Base-by-base conservation (phyloP, 352 stramenopile genomes). In the Phytophthora sansomeana region DNA sequence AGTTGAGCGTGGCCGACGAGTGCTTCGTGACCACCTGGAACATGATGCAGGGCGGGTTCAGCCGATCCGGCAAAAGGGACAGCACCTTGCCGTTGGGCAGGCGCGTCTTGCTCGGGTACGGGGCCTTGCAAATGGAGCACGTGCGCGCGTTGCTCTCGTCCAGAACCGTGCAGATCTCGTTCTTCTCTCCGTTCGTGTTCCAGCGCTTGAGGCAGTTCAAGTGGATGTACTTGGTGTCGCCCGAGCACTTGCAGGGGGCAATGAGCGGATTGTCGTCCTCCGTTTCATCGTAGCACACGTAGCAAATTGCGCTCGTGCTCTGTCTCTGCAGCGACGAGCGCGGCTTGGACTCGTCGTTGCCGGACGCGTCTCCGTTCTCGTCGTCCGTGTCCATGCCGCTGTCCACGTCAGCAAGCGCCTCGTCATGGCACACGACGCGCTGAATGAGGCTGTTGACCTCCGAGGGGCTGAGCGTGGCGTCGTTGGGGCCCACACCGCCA, bases 181-280 rank as follows among this genome's bases (percentile, higher is more conserved):
- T 94, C 76, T 94, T 94, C 63, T 96, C 87, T 14, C 85, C 85
- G 61, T 96, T 96, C 14, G 85, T 96, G 77, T 98, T 97, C 93
- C 93, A 98, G 47, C 97, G 96, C 56, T 97, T 96, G 28, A 98
- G 82, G 64, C 95, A 98, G 66, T 98, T 97, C 8, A 98, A 80
- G 55, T 98, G 95, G 17, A 98, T 97, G 83, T 98, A 98, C 69
- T 97, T 96, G 36, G 95, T 98, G 72, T 98, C 95, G 16, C 95
- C 95, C 62, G 83, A 95, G 63, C 95, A 98, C 67, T 98, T 98
- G 81, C 95, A 98, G 0, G 95, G 95, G 29, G 93, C 90, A 43
- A 98, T 98, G 39, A 98, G 74, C 33, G 95, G 95, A 68, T 98
- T 96, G 59, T 87, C 84, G 16, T 96, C 85, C 61, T 94, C 85